phyloP scores from a whole-genome alignment of 495 filamentous ascomycete genomes.

The Aspergillus asperescens region DNA sequence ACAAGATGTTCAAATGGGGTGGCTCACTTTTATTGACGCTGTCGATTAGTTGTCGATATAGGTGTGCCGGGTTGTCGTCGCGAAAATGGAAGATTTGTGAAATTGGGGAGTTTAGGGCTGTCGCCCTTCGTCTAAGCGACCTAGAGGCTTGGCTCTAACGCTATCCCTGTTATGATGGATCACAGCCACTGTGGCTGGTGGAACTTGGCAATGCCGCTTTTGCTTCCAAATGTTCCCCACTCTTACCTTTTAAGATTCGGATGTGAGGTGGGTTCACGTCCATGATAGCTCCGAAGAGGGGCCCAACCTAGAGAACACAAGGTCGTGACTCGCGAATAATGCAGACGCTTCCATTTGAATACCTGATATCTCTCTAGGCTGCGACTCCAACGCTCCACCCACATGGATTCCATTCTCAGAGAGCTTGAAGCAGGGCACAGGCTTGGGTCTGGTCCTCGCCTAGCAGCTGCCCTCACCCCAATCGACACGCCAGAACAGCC shows the following conservation, averaged over 20 bases:
- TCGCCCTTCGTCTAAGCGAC: conserved; percentile 47
- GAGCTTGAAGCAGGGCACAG: conserved; percentile 58
- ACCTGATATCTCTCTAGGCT: not conserved
- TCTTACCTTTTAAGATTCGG: not conserved
- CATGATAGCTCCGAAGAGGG: not conserved
- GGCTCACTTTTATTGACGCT: conserved; percentile 53
- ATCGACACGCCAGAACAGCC: conserved; percentile 51
- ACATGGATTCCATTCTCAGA: conserved; percentile 58
- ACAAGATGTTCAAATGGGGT: not conserved
- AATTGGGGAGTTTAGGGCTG: conserved; percentile 46
- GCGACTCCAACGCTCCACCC: not conserved
- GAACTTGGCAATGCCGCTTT: conserved; percentile 6
- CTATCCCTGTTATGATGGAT: conserved; percentile 24
- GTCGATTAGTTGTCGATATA: conserved; percentile 46
- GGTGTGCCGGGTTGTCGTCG: conserved; percentile 35
- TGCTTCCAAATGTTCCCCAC: not conserved
- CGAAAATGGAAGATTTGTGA: conserved; percentile 45
- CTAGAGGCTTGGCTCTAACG: conserved; percentile 21
- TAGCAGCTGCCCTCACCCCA: conserved; percentile 68
- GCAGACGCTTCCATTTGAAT: not conserved
- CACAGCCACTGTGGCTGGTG: conserved; percentile 19
- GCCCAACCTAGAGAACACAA: not conserved
- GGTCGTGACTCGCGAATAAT: not conserved
- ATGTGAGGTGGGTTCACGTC: not conserved
- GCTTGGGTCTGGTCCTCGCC: conserved; percentile 53